Evolutionary conservation across 306 rosid genomes (phyloP), one percentile per base, ranked within the genome.

Genomic region (Amphicarpaea edgeworthii): DNA sequence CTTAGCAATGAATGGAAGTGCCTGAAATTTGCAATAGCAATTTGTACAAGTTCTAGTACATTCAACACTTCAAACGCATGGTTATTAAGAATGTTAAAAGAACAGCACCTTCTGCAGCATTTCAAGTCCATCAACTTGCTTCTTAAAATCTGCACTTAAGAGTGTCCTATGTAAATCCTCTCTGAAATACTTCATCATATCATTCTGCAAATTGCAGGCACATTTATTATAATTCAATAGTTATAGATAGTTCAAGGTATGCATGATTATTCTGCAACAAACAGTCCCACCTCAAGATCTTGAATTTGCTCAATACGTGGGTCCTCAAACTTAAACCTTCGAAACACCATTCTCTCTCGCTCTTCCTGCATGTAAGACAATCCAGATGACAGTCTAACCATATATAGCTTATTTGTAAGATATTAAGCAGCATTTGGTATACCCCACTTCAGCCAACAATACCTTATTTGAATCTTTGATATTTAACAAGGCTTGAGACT

Each of bases 111-210:
- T 93, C 70, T 96, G 99, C 78, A 96, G 87, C 82, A 96, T 90
- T 85, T 90, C 98, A 73, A 96, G 88, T 58, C 98, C 99, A 49
- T 96, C 99, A 74, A 96, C 87, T 93, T 96, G 99, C 90, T 90
- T 96, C 86, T 89, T 93, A 81, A 93, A 96, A 86, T 96, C 99
- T 8, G 94, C 50, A 87, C 97, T 93, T 65, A 96, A 79, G 79
- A 96, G 94, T 81, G 97, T 89, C 86, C 88, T 88, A 81, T 93
- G 97, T 79, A 96, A 82, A 89, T 96, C 99, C 85, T 96, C 99
- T 82, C 99, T 87, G 86, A 96, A 89, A 86, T 84, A 91, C 88
- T 84, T 93, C 90, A 85, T 85, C 97, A 96, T 87, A 79, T 96
- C 98, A 83, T 73, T 96, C 99, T 96, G 92, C 84, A 86, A 78